phyloP scores from a whole-genome alignment of 345 rosid genomes.

The Stellera chamaejasme region DNA sequence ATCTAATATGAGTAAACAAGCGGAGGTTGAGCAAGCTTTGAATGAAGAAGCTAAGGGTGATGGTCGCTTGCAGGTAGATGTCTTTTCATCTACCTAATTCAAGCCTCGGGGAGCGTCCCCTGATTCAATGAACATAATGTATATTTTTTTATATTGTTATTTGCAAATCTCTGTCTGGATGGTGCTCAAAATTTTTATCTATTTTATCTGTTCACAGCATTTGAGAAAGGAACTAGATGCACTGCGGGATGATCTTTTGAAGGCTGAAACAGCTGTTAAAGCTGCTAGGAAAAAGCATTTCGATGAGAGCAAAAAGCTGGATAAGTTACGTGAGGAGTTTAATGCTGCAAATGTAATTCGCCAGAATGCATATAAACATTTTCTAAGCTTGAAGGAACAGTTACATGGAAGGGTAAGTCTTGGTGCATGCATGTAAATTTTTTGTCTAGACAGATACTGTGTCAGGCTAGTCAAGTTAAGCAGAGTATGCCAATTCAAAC shows the following conservation, averaged over 20 bases:
- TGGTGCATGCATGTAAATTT: background rate
- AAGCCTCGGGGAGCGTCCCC: background rate
- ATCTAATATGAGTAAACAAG: conserved; percentile 45
- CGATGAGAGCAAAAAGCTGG: conserved; percentile 36
- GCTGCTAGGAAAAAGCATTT: conserved; percentile 42
- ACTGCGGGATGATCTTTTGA: conserved; percentile 42
- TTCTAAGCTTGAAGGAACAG: conserved; percentile 47
- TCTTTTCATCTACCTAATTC: background rate
- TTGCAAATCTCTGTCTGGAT: conserved; percentile 1
- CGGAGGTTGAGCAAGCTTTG: conserved; percentile 50
- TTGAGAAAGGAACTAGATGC: conserved; percentile 62
- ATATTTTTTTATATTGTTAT: background rate
- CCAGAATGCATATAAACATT: conserved; percentile 57
- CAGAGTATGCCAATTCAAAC: no score
- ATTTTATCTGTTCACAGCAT: conserved; percentile 29
- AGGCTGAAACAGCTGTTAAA: conserved; percentile 49
- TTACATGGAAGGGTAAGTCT: conserved; percentile 49
- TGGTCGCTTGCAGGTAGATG: conserved; percentile 64
- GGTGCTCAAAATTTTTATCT: background rate
- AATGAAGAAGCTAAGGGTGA: conserved; percentile 58
- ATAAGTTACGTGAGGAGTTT: conserved; percentile 34
- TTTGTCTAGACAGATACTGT: background rate
- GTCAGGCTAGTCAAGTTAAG: no score
- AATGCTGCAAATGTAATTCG: conserved; percentile 58
- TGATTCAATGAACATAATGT: background rate